Evolutionary conservation across 2,329 filamentous ascomycete species (phyloP).

Genomic region (Penicillium vulpinum): DNA sequence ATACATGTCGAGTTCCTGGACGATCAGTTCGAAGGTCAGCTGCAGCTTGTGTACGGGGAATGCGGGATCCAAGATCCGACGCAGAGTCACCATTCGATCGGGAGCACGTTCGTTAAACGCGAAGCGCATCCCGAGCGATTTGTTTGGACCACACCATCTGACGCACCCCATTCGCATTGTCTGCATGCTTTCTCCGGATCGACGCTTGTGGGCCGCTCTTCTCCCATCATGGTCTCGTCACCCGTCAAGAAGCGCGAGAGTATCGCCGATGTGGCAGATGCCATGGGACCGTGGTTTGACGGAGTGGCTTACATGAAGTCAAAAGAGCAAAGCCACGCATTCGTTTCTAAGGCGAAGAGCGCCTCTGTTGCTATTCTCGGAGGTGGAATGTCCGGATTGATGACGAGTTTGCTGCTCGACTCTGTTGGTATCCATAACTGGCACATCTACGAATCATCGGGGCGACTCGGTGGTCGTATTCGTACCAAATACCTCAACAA

Average conservation of each 20-base stretch:
- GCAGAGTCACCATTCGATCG: conserved; percentile 49
- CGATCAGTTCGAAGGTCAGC: conserved; percentile 45
- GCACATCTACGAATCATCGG: conserved; percentile 48
- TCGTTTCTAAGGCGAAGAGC: conserved; percentile 34
- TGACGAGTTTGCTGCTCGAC: conserved; percentile 46
- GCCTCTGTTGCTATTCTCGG: conserved; percentile 40
- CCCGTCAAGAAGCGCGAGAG: conserved; percentile 23
- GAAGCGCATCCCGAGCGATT: conserved; percentile 47
- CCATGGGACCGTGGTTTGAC: conserved; percentile 45
- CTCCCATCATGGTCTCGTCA: conserved; percentile 20
- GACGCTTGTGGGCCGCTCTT: conserved; percentile 21
- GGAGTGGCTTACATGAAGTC: conserved; percentile 40
- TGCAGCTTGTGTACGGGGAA: conserved; percentile 49
- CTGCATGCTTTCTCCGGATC: conserved; percentile 37
- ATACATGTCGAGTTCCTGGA: conserved; percentile 47
- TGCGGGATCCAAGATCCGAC: conserved; percentile 40
- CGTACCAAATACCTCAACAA: conserved; percentile 47
- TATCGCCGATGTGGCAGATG: conserved; percentile 38
- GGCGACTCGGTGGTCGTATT: conserved; percentile 47
- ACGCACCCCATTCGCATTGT: conserved; percentile 33
- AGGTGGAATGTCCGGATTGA: conserved; percentile 38
- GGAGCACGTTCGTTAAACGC: conserved; percentile 41
- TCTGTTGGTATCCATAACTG: conserved; percentile 49
- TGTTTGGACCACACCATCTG: conserved; percentile 38
- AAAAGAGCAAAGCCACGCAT: conserved; percentile 27